Evolutionary conservation across 352 stramenopile species (phyloP), one percentile per base, ranked within the genome.

Genomic region (Globisporangium paddicum): DNA sequence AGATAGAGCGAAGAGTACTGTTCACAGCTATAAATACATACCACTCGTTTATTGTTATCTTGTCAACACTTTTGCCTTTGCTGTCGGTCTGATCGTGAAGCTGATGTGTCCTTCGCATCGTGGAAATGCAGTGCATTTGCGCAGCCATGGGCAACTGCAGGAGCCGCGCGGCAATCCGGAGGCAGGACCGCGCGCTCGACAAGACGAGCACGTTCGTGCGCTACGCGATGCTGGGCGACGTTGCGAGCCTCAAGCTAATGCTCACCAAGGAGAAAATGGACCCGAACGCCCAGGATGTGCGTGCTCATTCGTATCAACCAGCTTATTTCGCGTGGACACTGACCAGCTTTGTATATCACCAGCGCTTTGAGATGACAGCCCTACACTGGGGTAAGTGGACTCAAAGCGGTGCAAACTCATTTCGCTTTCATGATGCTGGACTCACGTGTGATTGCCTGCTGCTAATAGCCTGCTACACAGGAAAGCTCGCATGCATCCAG

Each of bases 361-460:
- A 92, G 82, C 77, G 80, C 30, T 92, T 92, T 68, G 82, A 79
- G 9, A 92, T 92, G 82, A 90, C 77, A 11, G 82, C 82, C 13
- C 56, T 92, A 21, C 82, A 92, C 55, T 92, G 82, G 82, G 82
- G 81, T 91, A 59, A 45, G 63, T 48, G 19, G 14, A 5, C 45
- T 56, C 26, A 16, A 18, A 52, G 32, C 50, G 47, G n/a, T n/a
- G n/a, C n/a, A n/a, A n/a, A n/a, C n/a, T n/a, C n/a, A n/a, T n/a
- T n/a, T n/a, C n/a, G n/a, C n/a, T n/a, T 11, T 10, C 21, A 47
- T 38, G 13, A 9, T 3, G 13, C 25, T 34, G n/a, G 6, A 32
- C 25, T 40, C n/a, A 5, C 25, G 28, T 18, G 26, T 52, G 38
- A 2, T 25, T 46, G 11, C 8, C 18, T 5, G 34, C 14, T 40